A percentile compares a stretch with the other conserved stretches of the same genome.
phyloP scores from a whole-genome alignment of 805 yeast species.

The Nakazawaea wickerhamii region DNA sequence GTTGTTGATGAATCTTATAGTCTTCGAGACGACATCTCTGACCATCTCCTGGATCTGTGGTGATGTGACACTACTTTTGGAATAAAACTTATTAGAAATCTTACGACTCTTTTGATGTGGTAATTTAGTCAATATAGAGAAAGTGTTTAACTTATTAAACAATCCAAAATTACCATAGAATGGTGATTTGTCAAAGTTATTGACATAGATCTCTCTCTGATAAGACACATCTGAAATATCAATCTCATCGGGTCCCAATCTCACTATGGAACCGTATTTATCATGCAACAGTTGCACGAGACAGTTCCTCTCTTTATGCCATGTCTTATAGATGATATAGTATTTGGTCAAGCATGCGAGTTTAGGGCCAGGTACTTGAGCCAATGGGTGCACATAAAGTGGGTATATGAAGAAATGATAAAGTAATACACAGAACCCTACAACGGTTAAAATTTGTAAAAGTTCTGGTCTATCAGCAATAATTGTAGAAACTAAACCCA shows the following conservation, averaged over 20 bases:
- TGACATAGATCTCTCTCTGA: constrained; percentile 44
- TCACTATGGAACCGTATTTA: constrained; percentile 48
- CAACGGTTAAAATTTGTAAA: background rate
- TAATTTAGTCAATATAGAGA: constrained; percentile 40
- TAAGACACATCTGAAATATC: constrained; percentile 42
- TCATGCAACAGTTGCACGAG: constrained; percentile 40
- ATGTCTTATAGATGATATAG: constrained; percentile 28
- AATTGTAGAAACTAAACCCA: constrained; percentile 1
- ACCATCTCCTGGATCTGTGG: constrained; percentile 23
- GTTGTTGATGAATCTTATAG: constrained; percentile 15
- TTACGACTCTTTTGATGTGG: constrained; percentile 34
- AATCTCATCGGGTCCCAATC: constrained; percentile 50
- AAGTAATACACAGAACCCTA: background rate
- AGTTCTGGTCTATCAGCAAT: constrained; percentile 3
- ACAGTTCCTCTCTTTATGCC: constrained; percentile 36
- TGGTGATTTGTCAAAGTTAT: constrained; percentile 46
- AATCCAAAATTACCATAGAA: constrained; percentile 51
- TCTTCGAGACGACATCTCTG: constrained; percentile 22
- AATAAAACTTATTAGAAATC: constrained; percentile 28
- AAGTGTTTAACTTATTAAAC: constrained; percentile 47
- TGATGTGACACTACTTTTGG: constrained; percentile 29
- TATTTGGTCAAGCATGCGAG: constrained; percentile 33
- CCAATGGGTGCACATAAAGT: constrained; percentile 36
- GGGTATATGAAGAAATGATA: constrained; percentile 36
- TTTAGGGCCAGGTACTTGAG: constrained; percentile 46